Base-by-base conservation (phyloP, 768 basidiomycete species). In the Tulasnella sp. region DNA sequence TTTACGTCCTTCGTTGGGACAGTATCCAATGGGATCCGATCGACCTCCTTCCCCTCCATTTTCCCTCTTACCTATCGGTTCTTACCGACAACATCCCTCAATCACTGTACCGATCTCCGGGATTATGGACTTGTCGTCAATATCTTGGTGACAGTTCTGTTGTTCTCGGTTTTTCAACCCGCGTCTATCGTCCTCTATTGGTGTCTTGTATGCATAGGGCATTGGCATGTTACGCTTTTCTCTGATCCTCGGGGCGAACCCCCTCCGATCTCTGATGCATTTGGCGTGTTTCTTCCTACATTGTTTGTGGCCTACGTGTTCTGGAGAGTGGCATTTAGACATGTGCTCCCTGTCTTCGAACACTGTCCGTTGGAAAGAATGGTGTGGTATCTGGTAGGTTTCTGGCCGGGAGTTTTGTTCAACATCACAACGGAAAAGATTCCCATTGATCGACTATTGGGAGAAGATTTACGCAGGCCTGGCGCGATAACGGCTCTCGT, bases 221-320 rank as follows among this genome's bases (percentile, higher is more conserved):
- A 76, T 62, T 91, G 88, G 87, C 86, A 91, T 57, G 70, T 87
- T 48, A 69, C 76, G 0, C 72, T 91, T 34, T 88, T 87, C 59
- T 83, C 83, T 7, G 81, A 89, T 59, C 81, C 82, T 5, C 74
- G 67, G 40, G 70, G 69, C 1, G 70, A 70, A 5, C 81, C 83
- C 31, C 86, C 89, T 4, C 72, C 73, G 24, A 64, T 90, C 50
- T 76, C 81, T 49, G 67, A 69, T n/a, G 83, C 77, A 5, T 88
- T 91, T 57, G 75, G 73, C 27, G 73, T 75, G 4, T 91, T 91
- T 66, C 70, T 91, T 7, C 87, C 88, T 0, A 64, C 74, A 0
- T 69, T 91, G 19, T 90, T 88, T 58, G 75, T 88, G 48, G 75
- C 73, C 8, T 87, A 88, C 53, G 79, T 70, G 10, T 79, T 91